phyloP scores from a whole-genome alignment of 176 grass and related monocot genomes.

The Typha latifolia region DNA sequence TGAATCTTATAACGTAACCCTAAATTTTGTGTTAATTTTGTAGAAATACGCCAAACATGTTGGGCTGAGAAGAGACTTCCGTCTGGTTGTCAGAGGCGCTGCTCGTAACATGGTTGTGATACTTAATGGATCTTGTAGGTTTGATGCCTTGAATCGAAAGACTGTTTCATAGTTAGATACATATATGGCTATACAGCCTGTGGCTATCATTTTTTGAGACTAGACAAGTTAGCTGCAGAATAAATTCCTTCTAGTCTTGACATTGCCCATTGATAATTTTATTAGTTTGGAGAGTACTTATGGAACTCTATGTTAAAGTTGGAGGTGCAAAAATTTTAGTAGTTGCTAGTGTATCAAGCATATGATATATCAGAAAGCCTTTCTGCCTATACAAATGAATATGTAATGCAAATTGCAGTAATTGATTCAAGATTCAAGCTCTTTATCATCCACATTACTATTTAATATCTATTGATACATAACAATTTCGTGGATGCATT shows the following conservation, averaged over 20 bases:
- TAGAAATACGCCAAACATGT: slow-evolving; percentile 97
- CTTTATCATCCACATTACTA: neutral
- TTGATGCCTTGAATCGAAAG: slow-evolving; percentile 19
- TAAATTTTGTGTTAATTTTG: slow-evolving; percentile 17
- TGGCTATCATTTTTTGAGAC: neutral
- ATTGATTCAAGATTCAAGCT: neutral
- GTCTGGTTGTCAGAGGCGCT: slow-evolving; percentile 86
- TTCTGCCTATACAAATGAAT: neutral
- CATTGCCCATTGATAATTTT: neutral
- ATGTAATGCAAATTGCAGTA: neutral
- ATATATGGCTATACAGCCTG: neutral
- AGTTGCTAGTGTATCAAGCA: no score
- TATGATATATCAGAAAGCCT: neutral
- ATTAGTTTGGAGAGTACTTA: no score
- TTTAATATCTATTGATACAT: neutral
- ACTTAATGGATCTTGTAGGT: slow-evolving; percentile 96
- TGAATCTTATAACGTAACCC: neutral
- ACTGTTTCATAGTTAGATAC: neutral
- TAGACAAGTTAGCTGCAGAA: neutral
- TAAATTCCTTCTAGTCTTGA: neutral
- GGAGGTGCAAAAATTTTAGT: no score
- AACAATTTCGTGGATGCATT: neutral
- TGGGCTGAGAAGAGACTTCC: slow-evolving; percentile 90
- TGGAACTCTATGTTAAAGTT: no score
- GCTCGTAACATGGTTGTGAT: slow-evolving; percentile 92